Base-by-base conservation (phyloP, 2,329 filamentous ascomycete species). In the Periconia macrospinosa region DNA sequence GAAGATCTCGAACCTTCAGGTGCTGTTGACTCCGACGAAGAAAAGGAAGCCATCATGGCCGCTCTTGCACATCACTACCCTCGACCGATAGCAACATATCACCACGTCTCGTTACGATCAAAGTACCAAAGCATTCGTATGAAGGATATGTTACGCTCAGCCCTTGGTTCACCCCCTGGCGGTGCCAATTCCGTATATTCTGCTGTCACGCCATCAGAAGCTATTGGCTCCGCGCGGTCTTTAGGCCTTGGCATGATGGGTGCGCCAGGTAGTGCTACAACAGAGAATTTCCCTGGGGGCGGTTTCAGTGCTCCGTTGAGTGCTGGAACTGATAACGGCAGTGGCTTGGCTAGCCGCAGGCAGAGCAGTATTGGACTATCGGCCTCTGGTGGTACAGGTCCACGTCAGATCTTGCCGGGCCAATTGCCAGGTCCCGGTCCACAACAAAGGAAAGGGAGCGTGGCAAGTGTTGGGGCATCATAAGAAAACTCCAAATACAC, bases 21-120 rank as follows among this genome's bases (percentile, higher is more conserved):
- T 2, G 67, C 91, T 1, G 85, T 99, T 37, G 94, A 99, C 73
- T 94, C 90, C 2, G 94, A 99, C 69, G 94, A 97, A 78, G 94
- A 99, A 75, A 91, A 91, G 47, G 88, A 92, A 46, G 83, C 88
- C 0, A 90, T 97, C 48, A 96, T 97, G 91, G 81, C 83, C 30
- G 90, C 90, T 8, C 82, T 81, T 30, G 81, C 86, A 20, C 85
- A 86, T 50, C 91, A 90, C 77, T 86, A 86, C 42, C 92, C 93
- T 0, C 86, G 88, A 58, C 92, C 93, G 0, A 77, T 96, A 5
- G 83, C 91, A 27, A 85, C 86, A 8, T 86, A 90, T 47, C 76
- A 77, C 2, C 71, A 79, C 35, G 78, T 85, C 48, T 67, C 83
- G 78, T 70, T 77, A 42, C 65, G 68, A 45, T 65, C 68, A 23